Evolutionary conservation across 345 rosid species (phyloP), one percentile per base, ranked within the genome.

Genomic region (Barbarea vulgaris): DNA sequence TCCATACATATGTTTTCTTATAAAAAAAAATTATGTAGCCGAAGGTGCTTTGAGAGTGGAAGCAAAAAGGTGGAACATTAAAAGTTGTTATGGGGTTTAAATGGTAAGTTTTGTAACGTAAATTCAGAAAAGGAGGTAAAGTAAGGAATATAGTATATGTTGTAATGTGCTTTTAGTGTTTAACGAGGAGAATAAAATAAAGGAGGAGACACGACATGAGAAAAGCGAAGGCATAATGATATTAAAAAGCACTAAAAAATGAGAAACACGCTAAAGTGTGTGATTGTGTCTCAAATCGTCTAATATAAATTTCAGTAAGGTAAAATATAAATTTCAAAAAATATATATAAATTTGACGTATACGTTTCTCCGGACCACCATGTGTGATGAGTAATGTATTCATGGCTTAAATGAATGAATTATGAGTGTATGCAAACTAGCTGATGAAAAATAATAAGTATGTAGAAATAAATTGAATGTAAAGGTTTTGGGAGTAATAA

Each of bases 131-230:
- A n/a, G 5, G 7, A 8, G 9, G 47, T n/a, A 48, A 24, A 67
- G 76, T 48, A 24, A 51, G 53, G 15, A 41, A 66, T 48, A 37
- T 18, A 31, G 9, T 57, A 3, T 22, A 53, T 7, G 2, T 10
- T 46, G 58, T 61, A 51, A 34, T 25, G 52, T 18, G 25, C 34
- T 64, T 53, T 41, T 53, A 48, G 67, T 58, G 74, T 51, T 33
- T 41, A 68, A 60, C 79, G 56, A 68, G 56, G 69, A 68, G 79
- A 51, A 76, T 68, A 60, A 60, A 51, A 76, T 68, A 60, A 60
- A 60, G 69, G 28, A 21, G 25, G 47, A 51, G 74, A 59, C 69
- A 21, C 15, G 46, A 58, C 67, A 50, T 41, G 44, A 50, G 52
- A 68, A 67, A 76, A 60, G 63, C 74, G 1, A 52, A 60, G 64